phyloP scores from a whole-genome alignment of 176 grass and related monocot genomes.

The Triticum dicoccoides region DNA sequence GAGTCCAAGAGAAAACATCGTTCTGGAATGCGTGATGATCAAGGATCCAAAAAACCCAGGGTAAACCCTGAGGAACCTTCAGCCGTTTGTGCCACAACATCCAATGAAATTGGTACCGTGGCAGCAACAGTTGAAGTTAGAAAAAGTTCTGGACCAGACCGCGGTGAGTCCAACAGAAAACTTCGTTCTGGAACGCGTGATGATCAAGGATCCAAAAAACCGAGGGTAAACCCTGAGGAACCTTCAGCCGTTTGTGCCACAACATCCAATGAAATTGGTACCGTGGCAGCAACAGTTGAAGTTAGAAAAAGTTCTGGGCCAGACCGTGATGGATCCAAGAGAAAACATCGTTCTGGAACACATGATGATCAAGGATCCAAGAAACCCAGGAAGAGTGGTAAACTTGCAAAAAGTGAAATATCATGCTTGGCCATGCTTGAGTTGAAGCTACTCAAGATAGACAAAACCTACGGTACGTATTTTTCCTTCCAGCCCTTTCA shows the following conservation, averaged over 20 bases:
- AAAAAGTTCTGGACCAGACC: constrained; percentile 11
- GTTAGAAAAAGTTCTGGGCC: constrained; percentile 12
- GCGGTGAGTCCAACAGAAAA: constrained; percentile 33
- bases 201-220: constrained; percentile 33
- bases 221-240: constrained; percentile 19
- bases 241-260: no score
- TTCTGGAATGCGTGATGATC: constrained; percentile 16
- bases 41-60: constrained; percentile 35
- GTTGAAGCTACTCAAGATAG: constrained; percentile 61
- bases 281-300: neutral
- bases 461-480: constrained; percentile 56
- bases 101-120: neutral
- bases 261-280: constrained; percentile 8
- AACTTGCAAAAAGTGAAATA: constrained; percentile 55
- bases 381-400: constrained; percentile 22
- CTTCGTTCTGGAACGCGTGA: constrained; percentile 6
- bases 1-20: constrained; percentile 38
- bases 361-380: constrained; percentile 33
- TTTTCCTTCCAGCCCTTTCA: neutral
- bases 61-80: constrained; percentile 10
- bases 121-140: constrained; percentile 9
- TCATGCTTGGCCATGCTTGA: constrained; percentile 53
- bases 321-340: constrained; percentile 19
- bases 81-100: neutral
- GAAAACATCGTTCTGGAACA: constrained; percentile 28